Evolutionary conservation across 352 stramenopile genomes (phyloP).

Genomic region (Pelagophyceae sp.): DNA sequence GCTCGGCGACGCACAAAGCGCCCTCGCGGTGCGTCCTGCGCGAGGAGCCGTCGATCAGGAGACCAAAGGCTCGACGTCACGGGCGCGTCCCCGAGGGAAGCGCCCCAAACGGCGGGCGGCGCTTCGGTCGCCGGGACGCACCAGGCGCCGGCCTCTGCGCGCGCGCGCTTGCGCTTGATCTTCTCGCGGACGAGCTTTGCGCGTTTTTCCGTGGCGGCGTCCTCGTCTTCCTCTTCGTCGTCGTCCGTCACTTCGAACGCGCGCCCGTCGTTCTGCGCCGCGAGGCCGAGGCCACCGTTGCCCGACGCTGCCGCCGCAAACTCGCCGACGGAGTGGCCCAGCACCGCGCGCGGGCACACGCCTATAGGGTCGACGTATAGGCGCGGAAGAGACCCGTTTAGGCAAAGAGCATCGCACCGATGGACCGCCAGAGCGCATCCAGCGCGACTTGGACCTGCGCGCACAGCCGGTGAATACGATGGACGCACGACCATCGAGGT

Average conservation of each 20-base stretch:
- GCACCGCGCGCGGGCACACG: neutral
- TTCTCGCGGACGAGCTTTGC: no score
- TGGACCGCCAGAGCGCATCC: slow-evolving; percentile 4
- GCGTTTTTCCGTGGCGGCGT: no score
- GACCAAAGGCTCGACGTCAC: no score
- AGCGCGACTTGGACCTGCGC: slow-evolving; percentile 6
- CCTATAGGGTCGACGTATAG: neutral
- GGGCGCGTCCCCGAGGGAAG: no score
- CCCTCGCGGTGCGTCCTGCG: slow-evolving; percentile 9
- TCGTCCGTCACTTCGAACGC: neutral
- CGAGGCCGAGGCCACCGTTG: neutral
- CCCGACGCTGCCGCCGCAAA: neutral
- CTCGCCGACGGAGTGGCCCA: slow-evolving; percentile 15
- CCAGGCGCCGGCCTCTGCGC: neutral
- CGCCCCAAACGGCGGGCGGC: neutral
- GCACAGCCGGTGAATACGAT: no score
- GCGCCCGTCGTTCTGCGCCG: neutral
- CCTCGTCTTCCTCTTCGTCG: neutral
- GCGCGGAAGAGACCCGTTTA: neutral
- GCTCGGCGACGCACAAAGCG: neutral
- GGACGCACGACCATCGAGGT: neutral
- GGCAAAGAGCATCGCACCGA: neutral
- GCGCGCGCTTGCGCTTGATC: neutral
- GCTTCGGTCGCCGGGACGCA: neutral
- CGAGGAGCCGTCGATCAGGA: no score